Conservation (phyloP, 345 rosid species). For the Psidium friedrichsthalianum region DNA sequence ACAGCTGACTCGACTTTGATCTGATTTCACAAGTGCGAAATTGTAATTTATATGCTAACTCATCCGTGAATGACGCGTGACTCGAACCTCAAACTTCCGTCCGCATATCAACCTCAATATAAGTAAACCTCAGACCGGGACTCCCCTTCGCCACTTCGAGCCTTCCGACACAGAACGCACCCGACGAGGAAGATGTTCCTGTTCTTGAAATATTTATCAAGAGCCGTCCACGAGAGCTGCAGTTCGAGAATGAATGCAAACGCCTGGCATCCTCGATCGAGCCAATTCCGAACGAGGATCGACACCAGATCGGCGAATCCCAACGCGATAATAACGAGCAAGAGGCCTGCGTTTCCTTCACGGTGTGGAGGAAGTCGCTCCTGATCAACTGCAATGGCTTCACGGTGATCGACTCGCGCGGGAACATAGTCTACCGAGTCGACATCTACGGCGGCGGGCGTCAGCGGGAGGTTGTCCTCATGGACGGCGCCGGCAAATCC, state of each 20-base stretch:
- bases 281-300: not conserved
- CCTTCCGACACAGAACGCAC: not conserved
- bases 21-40: not conserved
- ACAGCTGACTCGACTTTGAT: not conserved
- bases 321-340: not conserved
- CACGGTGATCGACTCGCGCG: slow-evolving; percentile 64
- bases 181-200: slow-evolving; percentile 24
- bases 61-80: not conserved
- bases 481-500: slow-evolving; percentile 72
- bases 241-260: not conserved
- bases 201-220: slow-evolving; percentile 45
- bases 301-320: not conserved
- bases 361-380: slow-evolving; percentile 94
- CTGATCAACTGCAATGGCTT: slow-evolving; percentile 61
- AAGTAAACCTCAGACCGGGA: not conserved
- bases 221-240: slow-evolving; percentile 51
- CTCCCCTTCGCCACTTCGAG: not conserved
- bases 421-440: slow-evolving; percentile 64
- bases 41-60: not conserved
- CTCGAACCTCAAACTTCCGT: not conserved
- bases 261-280: not conserved
- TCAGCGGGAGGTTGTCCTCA: slow-evolving; percentile 49
- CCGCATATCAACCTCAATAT: not conserved
- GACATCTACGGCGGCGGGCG: slow-evolving; percentile 50
- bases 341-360: slow-evolving; percentile 33